Evolutionary conservation across 139 green algal genomes (phyloP).

Genomic region (Chlorella sp.): DNA sequence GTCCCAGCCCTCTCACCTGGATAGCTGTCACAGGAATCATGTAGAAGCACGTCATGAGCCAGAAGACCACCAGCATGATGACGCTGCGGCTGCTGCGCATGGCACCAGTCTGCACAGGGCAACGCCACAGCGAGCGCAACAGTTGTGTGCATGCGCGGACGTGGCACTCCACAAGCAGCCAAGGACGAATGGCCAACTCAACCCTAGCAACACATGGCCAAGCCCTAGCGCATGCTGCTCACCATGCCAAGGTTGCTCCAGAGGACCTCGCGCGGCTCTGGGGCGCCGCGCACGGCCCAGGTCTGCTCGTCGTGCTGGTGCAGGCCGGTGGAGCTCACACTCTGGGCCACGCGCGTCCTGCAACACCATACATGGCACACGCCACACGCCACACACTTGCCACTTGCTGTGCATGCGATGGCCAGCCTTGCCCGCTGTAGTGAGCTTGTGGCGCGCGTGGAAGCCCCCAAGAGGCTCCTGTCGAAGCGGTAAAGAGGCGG

Average conservation of each 20-base stretch:
- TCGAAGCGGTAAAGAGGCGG: too few species aligned
- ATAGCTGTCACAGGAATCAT: slow-evolving; percentile 24
- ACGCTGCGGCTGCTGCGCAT: background rate
- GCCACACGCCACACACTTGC: too few species aligned
- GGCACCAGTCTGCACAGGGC: background rate
- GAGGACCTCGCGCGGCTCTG: slow-evolving; percentile 28
- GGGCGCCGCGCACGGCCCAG: slow-evolving; percentile 40
- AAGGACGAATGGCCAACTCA: too few species aligned
- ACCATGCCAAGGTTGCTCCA: slow-evolving; percentile 27
- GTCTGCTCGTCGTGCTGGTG: slow-evolving; percentile 47
- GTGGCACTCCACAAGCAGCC: too few species aligned
- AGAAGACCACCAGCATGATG: slow-evolving; percentile 25
- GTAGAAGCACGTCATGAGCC: slow-evolving; percentile 31
- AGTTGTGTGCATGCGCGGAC: too few species aligned
- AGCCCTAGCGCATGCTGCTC: too few species aligned
- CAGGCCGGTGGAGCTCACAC: slow-evolving; percentile 41
- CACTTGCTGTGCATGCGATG: too few species aligned
- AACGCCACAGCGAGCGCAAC: too few species aligned
- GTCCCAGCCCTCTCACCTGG: slow-evolving; percentile 20
- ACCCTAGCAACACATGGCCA: too few species aligned
- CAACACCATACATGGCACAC: background rate
- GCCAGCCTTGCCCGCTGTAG: too few species aligned
- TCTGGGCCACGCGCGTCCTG: slow-evolving; percentile 37
- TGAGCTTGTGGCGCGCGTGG: too few species aligned
- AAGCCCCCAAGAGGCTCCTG: too few species aligned